A percentile compares a stretch with the other conserved stretches of the same genome.
Evolutionary conservation across 2,329 filamentous ascomycete species (phyloP).

Genomic region (Calonectria leucothoes): DNA sequence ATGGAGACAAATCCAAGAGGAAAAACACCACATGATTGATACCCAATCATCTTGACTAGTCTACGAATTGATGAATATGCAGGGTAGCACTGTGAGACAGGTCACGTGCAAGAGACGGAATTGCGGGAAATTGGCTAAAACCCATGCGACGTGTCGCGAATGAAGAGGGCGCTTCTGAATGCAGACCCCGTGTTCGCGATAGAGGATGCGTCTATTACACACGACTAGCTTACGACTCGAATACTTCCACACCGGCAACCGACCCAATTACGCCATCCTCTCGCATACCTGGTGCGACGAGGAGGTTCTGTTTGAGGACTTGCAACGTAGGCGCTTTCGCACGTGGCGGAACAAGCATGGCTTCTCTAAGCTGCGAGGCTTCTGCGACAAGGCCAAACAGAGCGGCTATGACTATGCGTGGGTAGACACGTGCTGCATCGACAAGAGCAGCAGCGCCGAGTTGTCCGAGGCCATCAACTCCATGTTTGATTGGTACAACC

Average conservation of each 20-base stretch:
- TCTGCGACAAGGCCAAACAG: slow-evolving; percentile 5
- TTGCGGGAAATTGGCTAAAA: not conserved
- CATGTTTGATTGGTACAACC: slow-evolving; percentile 21
- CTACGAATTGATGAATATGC: not conserved
- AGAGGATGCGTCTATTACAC: slow-evolving; percentile 16
- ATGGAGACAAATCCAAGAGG: not conserved
- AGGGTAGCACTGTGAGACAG: not conserved
- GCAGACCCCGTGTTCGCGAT: not conserved
- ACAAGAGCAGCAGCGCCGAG: slow-evolving; percentile 16
- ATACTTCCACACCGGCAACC: not conserved
- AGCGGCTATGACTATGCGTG: slow-evolving; percentile 6
- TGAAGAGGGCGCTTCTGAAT: not conserved
- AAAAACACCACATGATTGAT: not conserved
- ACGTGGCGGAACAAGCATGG: slow-evolving; percentile 8
- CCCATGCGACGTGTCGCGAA: not conserved
- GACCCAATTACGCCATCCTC: slow-evolving; percentile 47
- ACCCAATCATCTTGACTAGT: not conserved
- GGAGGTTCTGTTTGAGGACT: slow-evolving; percentile 44
- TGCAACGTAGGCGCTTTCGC: slow-evolving; percentile 12
- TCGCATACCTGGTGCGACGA: slow-evolving; percentile 50
- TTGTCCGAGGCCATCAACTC: slow-evolving; percentile 19
- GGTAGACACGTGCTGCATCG: slow-evolving; percentile 24
- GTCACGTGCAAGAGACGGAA: not conserved
- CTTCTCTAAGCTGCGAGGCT: slow-evolving; percentile 9
- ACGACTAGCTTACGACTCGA: slow-evolving; percentile 6